Evolutionary conservation across 2,329 filamentous ascomycete genomes (phyloP).

Genomic region (Coniochaeta prunicola): DNA sequence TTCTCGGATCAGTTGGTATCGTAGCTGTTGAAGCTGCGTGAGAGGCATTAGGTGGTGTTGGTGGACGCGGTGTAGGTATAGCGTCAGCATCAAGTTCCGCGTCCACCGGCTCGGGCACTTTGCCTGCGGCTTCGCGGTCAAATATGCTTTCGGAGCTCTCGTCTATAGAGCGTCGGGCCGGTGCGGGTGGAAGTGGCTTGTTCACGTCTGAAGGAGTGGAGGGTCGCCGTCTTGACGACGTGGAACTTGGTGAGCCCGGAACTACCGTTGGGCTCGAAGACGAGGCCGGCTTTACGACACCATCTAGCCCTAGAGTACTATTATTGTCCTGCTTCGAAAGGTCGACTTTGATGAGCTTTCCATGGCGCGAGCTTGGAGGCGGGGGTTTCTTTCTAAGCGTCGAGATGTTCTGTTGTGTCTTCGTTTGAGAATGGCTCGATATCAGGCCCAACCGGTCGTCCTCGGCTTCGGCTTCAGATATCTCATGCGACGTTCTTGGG

Average conservation of each 20-base stretch:
- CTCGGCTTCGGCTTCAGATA: slow-evolving; percentile 41
- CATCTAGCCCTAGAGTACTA: slow-evolving; percentile 19
- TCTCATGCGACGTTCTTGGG: slow-evolving; percentile 52
- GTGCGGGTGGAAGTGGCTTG: slow-evolving; percentile 55
- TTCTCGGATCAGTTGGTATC: slow-evolving; percentile 22
- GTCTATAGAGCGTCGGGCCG: slow-evolving; percentile 36
- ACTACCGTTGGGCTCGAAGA: slow-evolving; percentile 4
- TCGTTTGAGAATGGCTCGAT: slow-evolving; percentile 7
- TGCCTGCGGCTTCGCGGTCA: slow-evolving; percentile 46
- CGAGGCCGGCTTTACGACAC: slow-evolving; percentile 14
- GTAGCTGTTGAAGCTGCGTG: slow-evolving; percentile 23
- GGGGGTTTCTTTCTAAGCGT: slow-evolving; percentile 53
- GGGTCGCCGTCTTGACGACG: slow-evolving; percentile 22
- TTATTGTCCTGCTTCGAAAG: slow-evolving; percentile 24
- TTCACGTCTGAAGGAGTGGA: slow-evolving; percentile 43
- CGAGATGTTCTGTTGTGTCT: slow-evolving; percentile 11
- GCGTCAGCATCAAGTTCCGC: slow-evolving; percentile 17
- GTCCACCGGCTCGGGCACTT: slow-evolving; percentile 36
- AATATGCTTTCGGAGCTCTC: slow-evolving; percentile 44
- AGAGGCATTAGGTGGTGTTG: slow-evolving; percentile 29
- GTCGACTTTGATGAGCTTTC: slow-evolving; percentile 59
- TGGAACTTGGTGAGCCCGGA: neutral
- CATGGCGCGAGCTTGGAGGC: slow-evolving; percentile 70
- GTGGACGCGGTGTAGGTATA: slow-evolving; percentile 24
- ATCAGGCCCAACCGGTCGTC: slow-evolving; percentile 32